A percentile compares a stretch with the other conserved stretches of the same genome.
Conservation (phyloP, 2,329 filamentous ascomycete species). For the Hymenoscyphus repandus region DNA sequence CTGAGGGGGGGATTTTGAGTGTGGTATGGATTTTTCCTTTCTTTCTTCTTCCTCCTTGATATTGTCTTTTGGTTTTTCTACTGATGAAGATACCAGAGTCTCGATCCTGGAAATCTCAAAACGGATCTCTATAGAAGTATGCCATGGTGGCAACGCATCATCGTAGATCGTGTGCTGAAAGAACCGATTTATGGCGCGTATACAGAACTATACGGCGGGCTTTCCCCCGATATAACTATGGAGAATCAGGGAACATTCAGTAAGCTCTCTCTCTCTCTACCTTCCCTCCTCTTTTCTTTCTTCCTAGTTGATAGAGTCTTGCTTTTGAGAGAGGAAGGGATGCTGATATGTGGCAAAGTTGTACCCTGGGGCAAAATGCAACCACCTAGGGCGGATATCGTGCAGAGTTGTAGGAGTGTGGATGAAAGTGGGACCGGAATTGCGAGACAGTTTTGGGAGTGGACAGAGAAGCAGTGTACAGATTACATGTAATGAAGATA, state of each 20-base stretch:
- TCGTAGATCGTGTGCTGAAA: conserved; percentile 16
- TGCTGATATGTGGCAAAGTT: conserved; percentile 33
- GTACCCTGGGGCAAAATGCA: conserved; percentile 39
- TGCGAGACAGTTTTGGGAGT: conserved; percentile 39
- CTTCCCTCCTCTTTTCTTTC: no score
- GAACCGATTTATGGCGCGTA: conserved; percentile 27
- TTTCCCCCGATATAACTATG: conserved; percentile 24
- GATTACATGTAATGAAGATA: conserved; percentile 2
- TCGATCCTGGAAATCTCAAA: conserved; percentile 29
- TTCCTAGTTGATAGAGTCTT: no score
- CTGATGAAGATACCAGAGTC: conserved; percentile 13
- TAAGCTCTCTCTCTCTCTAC: conserved; percentile 8
- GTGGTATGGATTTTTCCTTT: conserved; percentile 17
- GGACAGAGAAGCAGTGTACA: conserved; percentile 37
- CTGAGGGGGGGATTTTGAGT: conserved; percentile 22
- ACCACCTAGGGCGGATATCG: conserved; percentile 32
- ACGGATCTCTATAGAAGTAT: conserved; percentile 18
- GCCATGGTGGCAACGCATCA: conserved; percentile 6
- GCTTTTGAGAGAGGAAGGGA: not conserved
- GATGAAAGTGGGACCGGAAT: conserved; percentile 36
- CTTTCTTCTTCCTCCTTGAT: not conserved
- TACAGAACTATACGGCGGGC: conserved; percentile 27
- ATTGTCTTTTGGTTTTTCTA: not conserved
- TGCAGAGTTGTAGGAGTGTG: conserved; percentile 28
- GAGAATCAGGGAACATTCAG: conserved; percentile 26